Evolutionary conservation across 78 protist species (phyloP), one percentile per base, ranked within the genome.

Genomic region (Dictyostelium brefeldianum): DNA sequence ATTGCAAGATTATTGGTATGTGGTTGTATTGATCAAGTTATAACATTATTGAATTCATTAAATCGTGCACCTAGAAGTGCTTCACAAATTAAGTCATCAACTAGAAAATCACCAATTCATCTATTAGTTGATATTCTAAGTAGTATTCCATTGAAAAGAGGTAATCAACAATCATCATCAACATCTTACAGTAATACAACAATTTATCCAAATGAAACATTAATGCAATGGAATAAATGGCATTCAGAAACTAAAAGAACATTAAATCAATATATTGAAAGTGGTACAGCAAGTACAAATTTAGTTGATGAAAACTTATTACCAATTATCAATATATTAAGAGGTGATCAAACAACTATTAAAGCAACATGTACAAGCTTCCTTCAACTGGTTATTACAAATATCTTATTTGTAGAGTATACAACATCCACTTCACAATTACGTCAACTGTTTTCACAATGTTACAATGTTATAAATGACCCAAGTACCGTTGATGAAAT

Each of bases 11-110:
- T 87, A 7, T 64, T 87, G 36, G 83, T 74, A 10, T 29, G 67
- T 77, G 93, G 93, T 20, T 87, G 83, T 56, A 77, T 87, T 10
- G 84, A 87, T 48, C 78, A 87, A 36, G 83, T 70, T 12, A 87
- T 87, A 18, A 22, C 41, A 29, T 18, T 64, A 2, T 51, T 87
- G 29, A 64, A 59, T 64, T 11, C 62, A 9, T 31, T 71, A 11
- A 56, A 64, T 10, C 46, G 84, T 18, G 71, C 73, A 12, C 93
- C 93, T 8, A 75, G 70, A 22, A 22, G 47, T 31, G 47, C 79
- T 15, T 46, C 54, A 11, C 70, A 73, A 25, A 46, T 87, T 43
- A 20, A 9, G 9, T 59, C 62, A 36, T n/a, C 83, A 8, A 25
- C 93, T 9, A n/a, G 84, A 56, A 36, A 50, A 15, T 77, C 93